Conservation (phyloP, 2,329 filamentous ascomycete genomes). For the Fusarium musae region DNA sequence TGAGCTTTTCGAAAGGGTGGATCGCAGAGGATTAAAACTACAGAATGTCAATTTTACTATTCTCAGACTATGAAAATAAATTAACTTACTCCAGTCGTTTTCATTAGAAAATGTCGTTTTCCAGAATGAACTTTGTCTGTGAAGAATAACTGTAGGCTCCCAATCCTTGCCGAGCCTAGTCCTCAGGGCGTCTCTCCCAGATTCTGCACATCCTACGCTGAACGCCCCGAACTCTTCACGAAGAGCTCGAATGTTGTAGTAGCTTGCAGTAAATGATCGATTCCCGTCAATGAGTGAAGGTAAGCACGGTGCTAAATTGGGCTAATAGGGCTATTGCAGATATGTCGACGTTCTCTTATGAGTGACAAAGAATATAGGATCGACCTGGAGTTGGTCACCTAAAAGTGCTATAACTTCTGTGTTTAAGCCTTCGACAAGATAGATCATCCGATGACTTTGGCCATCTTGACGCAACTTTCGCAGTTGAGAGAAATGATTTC, state of each 20-base stretch:
- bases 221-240: neutral
- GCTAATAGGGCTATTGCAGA: constrained; percentile 6
- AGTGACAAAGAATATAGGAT: constrained; percentile 7
- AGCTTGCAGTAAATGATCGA: neutral
- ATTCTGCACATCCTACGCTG: neutral
- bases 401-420: neutral
- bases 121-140: constrained; percentile 11
- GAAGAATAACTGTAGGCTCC: neutral
- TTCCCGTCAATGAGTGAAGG: constrained; percentile 1
- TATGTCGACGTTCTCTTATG: constrained; percentile 8
- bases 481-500: neutral
- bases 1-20: neutral
- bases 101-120: neutral
- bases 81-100: neutral
- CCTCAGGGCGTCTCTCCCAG: neutral
- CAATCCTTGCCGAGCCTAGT: constrained; percentile 3
- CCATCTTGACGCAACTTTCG: neutral
- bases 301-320: neutral
- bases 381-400: neutral
- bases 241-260: neutral
- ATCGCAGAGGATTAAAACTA: constrained; percentile 1
- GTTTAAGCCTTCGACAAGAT: constrained; percentile 2
- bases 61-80: neutral
- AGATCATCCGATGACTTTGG: neutral
- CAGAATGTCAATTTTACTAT: neutral